These are phyloP conservation scores for Smittium mucronatum DNA, from an alignment of 371 early-diverging fungal species.

Conservation along the genomic window DNA sequence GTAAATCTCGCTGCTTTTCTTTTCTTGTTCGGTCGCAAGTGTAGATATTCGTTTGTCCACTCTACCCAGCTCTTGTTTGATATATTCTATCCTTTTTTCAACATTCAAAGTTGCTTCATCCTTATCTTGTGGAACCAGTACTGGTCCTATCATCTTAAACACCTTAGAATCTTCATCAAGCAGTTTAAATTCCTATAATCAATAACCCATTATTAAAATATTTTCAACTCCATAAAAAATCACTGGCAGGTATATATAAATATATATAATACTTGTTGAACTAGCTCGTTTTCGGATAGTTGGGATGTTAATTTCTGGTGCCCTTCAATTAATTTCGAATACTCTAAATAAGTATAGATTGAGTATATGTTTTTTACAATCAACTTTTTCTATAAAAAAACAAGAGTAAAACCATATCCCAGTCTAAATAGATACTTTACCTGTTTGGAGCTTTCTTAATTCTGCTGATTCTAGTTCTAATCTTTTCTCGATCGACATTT, in stretches of 20 bases:
- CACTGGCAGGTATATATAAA: not conserved
- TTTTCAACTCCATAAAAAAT: not conserved
- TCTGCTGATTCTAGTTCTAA: constrained; percentile 6
- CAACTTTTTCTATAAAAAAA: too few relatives aligned
- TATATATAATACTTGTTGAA: constrained; percentile 46
- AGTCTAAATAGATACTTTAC: not conserved
- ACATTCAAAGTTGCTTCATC: constrained; percentile 77
- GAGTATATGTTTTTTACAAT: constrained; percentile 1
- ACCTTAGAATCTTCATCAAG: constrained; percentile 69
- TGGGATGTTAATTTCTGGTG: constrained; percentile 86
- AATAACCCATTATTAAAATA: not conserved
- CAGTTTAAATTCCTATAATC: constrained; percentile 63
- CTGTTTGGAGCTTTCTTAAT: constrained; percentile 11
- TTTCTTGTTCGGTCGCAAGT: constrained; percentile 62
- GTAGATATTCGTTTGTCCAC: constrained; percentile 67
- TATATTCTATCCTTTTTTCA: constrained; percentile 84
- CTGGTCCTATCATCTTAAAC: constrained; percentile 91
- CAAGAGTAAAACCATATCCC: constrained; percentile 6
- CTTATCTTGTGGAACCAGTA: constrained; percentile 83
- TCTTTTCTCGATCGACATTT: constrained; percentile 11
- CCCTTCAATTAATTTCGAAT: constrained; percentile 55
- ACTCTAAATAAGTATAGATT: constrained; percentile 34
- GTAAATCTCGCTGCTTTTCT: constrained; percentile 56
- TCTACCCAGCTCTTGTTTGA: constrained; percentile 72
- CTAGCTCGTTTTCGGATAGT: constrained; percentile 86